phyloP scores from a whole-genome alignment of 2,329 filamentous ascomycete genomes.

The Blumeriella jaapii region DNA sequence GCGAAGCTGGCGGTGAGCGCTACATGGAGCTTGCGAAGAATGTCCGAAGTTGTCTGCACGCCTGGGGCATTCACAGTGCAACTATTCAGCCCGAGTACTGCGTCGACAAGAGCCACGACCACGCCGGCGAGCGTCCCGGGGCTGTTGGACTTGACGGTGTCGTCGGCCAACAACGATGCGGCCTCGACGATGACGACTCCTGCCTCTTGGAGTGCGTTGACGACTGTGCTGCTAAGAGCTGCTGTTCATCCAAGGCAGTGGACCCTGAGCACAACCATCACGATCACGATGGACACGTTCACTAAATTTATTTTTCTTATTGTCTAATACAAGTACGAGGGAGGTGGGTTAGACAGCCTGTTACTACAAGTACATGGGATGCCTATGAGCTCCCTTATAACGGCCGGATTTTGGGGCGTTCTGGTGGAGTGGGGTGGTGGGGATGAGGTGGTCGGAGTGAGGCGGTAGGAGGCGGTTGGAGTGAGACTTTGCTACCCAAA shows the following conservation, averaged over 20 bases:
- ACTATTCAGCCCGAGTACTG: constrained; percentile 94
- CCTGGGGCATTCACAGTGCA: constrained; percentile 89
- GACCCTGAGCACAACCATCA: constrained; percentile 21
- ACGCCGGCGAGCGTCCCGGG: constrained; percentile 12
- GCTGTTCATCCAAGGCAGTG: constrained; percentile 20
- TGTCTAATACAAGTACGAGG: no score
- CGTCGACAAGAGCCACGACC: constrained; percentile 33
- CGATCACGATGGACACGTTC: constrained; percentile 24
- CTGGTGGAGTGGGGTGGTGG: no score
- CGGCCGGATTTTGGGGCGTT: no score
- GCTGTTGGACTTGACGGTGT: constrained; percentile 20
- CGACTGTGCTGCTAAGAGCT: constrained; percentile 26
- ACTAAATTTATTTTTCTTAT: constrained; percentile 17
- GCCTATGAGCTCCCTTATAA: no score
- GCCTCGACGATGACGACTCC: constrained; percentile 21
- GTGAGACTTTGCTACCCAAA: no score
- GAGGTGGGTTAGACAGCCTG: no score
- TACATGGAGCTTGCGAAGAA: constrained; percentile 87
- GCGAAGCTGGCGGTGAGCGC: constrained; percentile 62
- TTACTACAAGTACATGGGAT: no score
- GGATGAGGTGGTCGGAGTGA: no score
- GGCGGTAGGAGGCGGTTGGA: no score
- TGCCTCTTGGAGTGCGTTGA: constrained; percentile 28
- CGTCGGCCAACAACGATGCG: constrained; percentile 17
- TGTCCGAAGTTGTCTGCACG: constrained; percentile 81